Evolutionary conservation across 2,329 filamentous ascomycete species (phyloP), one percentile per base, ranked within the genome.

Genomic region (Nemania serpens): DNA sequence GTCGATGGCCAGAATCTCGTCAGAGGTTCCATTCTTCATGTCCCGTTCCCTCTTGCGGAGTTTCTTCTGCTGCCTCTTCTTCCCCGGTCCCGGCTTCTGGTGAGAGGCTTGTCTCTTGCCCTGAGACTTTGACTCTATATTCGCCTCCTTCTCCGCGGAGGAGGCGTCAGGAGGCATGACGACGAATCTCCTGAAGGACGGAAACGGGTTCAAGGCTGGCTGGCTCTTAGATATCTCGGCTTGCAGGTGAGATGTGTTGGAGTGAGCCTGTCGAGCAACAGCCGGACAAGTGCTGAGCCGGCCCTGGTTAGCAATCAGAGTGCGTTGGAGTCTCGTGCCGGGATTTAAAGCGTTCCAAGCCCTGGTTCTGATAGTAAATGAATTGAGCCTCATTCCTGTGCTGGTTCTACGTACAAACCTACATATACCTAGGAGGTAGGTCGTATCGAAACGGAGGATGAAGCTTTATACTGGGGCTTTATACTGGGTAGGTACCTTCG

Each of bases 1-100:
- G 71, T 92, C 89, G 51, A 81, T 75, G 50, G 83, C 77, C 47
- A 92, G 78, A 48, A 91, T 85, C 70, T 91, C 87, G 62, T 91
- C 89, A 18, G 80, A 79, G 0, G 86, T 85, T 9, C 86, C 88
- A 63, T 84, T 84, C 43, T 83, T 84, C 63, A 83, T 88, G 66
- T 84, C 83, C 64, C 81, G 81, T 70, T 85, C 82, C 58, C 82
- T 81, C 79, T 84, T 86, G 7, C 55, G 52, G 12, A 47, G 6
- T 22, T 63, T 67, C 64, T 66, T 66, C 45, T 60, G 46, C 34
- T 65, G 53, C 39, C 51, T 60, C 58, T 68, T 69, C 54, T 60
- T 59, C 5, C 57, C 56, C n/a, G 12, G 56, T 10, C 62, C 58
- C 20, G 61, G 53, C 17, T 59, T 66, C n/a, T 66, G 58, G 1